phyloP scores from a whole-genome alignment of 108 stramenopile genomes.

The Skeletonema marinoi region DNA sequence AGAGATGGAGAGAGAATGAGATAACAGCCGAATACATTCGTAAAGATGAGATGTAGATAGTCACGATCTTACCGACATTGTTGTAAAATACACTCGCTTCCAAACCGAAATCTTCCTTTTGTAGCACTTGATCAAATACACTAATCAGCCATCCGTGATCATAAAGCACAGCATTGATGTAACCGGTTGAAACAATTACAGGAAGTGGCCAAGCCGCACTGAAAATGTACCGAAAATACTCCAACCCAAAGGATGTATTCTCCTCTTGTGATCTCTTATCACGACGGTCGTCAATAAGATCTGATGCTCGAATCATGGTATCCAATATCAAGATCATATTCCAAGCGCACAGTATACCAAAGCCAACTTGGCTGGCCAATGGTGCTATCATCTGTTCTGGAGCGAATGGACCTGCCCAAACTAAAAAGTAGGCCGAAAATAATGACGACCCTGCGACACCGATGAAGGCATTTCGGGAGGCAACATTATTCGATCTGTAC shows the following conservation, averaged over 20 bases:
- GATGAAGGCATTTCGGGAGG: conserved; percentile 37
- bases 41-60: no score
- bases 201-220: conserved; percentile 32
- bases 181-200: conserved; percentile 12
- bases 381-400: neutral
- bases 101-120: neutral
- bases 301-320: conserved; percentile 19
- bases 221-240: conserved; percentile 10
- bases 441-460: conserved; percentile 35
- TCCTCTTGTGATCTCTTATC: conserved; percentile 26
- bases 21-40: no score
- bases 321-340: conserved; percentile 26
- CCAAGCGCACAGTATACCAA: conserved; percentile 15
- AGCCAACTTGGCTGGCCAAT: conserved; percentile 1
- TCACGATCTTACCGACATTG: neutral
- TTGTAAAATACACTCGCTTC: conserved; percentile 1
- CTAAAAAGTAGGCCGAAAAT: conserved; percentile 39
- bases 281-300: conserved; percentile 24
- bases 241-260: neutral
- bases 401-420: conserved; percentile 38
- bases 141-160: neutral
- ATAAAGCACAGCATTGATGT: conserved; percentile 1
- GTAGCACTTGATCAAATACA: neutral
- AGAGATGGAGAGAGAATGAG: no score
- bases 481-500: conserved; percentile 24